Evolutionary conservation across 179 eudicot species (phyloP), one percentile per base, ranked within the genome.

Genomic region (Beta corolliflora): DNA sequence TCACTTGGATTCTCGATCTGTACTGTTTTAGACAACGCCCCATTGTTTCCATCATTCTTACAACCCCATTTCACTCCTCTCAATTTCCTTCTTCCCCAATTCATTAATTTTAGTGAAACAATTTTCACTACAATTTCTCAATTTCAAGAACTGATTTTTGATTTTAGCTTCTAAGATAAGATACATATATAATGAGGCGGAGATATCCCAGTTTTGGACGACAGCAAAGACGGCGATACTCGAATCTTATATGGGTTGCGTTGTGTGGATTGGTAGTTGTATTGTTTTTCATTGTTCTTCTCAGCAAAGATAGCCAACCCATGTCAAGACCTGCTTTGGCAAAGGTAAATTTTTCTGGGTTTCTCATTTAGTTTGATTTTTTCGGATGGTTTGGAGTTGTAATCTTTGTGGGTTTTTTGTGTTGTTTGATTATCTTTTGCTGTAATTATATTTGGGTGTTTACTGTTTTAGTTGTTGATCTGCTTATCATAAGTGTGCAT

Each of bases 191-290:
- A 59, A 93, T 94, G 97, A 88, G 97, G 87, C 84, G 97, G 71
- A 89, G 95, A 77, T 84, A 92, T 29, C 77, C 89, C 54, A 91
- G 89, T 77, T 91, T 88, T n/a, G 91, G 95, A 76, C 88, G 98
- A 70, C 97, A 91, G 48, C 87, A 87, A 72, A 84, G 91, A 82
- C 89, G 94, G 91, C 78, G 92, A 73, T 84, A 89, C 80, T 88
- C 97, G 48, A 93, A 93, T 79, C 84, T 89, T 31, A 84, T 92
- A 12, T 94, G 94, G 97, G 71, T 91, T 52, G 85, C 88, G 21
- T 81, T 93, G 55, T 88, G 81, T 76, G 97, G 93, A 73, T 78
- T 94, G 8, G 84, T 85, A 12, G 75, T 93, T 79, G 41, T 94
- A 74, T 71, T 94, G 41, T 87, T 91, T 71, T 88, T 93, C 44